Base-by-base conservation (phyloP, 768 basidiomycete species). In the Lactarius tabidus region DNA sequence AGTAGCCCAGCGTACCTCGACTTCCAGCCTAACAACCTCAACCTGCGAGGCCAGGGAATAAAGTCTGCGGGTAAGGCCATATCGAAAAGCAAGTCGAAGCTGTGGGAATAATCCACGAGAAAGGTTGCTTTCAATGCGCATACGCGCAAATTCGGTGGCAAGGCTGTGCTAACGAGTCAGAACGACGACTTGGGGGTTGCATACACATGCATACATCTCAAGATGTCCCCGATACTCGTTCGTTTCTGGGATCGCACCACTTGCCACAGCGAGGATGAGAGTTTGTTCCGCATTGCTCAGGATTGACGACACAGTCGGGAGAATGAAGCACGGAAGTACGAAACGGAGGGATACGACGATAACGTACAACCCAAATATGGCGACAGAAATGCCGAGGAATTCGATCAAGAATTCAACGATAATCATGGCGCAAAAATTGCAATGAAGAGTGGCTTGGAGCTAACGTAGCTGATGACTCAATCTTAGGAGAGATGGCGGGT, bases 101-200 rank as follows among this genome's bases (percentile, higher is more conserved):
- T 66, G 65, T 6, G 51, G 45, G 28, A 31, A 29, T 3, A 57
- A 23, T 8, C 60, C 8, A 1, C 29, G 55, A 17, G 60, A 31
- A 6, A 36, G 38, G n/a, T 66, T 20, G 26, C 56, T 66, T 29
- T 57, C 55, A 1, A 38, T 57, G 8, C 60, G 60, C 38, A 62
- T 26, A 8, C 18, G 29, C 2, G 29, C 3, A 23, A 56, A 18
- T 9, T n/a, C 26, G 9, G 18, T 14, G 5, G 1, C 15, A 8
- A 55, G 31, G 39, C 53, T 65, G 64, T 48, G 41, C n/a, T 14
- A 54, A 10, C 17, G n/a, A 28, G 58, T 43, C 2, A 35, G 20
- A 14, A 45, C 14, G 26, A 51, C 6, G 35, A 6, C 33, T 5
- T 18, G 2, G 14, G n/a, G 14, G 48, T 17, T 15, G 14, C 9